Evolutionary conservation across 768 basidiomycete species (phyloP).

Genomic region (Tricholoma hemisulphureum): DNA sequence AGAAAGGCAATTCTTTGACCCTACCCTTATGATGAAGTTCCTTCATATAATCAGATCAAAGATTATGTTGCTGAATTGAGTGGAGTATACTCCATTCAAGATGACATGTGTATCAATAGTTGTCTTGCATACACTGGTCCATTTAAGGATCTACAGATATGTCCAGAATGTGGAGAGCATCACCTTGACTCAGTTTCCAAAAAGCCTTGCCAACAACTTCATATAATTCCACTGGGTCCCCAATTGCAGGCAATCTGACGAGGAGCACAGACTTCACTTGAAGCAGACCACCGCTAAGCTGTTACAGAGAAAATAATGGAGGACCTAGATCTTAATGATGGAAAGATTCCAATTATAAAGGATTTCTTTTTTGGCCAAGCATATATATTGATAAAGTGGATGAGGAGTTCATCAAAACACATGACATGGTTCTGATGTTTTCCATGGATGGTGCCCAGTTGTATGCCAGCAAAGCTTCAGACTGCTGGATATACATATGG

Average conservation of each 20-base stretch:
- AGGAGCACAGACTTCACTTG: conserved; percentile 5
- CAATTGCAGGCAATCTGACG: conserved; percentile 39
- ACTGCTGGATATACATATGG: neutral
- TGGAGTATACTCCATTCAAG: neutral
- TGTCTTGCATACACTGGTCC: neutral
- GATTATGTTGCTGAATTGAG: neutral
- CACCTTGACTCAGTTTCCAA: neutral
- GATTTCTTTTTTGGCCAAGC: conserved; percentile 8
- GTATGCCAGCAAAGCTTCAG: neutral
- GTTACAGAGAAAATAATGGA: neutral
- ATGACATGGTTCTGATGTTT: neutral
- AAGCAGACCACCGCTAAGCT: neutral
- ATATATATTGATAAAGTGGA: neutral
- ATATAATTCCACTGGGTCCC: neutral
- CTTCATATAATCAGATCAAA: neutral
- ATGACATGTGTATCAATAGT: neutral
- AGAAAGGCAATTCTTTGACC: neutral
- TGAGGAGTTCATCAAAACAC: neutral
- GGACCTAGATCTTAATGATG: neutral
- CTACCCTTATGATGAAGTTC: neutral
- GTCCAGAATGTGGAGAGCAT: neutral
- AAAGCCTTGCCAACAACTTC: neutral
- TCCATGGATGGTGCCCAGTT: neutral
- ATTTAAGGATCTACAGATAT: neutral
- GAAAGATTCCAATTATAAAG: neutral